Percentiles rank a stretch among this genome's conserved stretches.
Conservation (phyloP, 1,284 basidiomycete genomes). For the Neotropicomus parvogracilis region DNA sequence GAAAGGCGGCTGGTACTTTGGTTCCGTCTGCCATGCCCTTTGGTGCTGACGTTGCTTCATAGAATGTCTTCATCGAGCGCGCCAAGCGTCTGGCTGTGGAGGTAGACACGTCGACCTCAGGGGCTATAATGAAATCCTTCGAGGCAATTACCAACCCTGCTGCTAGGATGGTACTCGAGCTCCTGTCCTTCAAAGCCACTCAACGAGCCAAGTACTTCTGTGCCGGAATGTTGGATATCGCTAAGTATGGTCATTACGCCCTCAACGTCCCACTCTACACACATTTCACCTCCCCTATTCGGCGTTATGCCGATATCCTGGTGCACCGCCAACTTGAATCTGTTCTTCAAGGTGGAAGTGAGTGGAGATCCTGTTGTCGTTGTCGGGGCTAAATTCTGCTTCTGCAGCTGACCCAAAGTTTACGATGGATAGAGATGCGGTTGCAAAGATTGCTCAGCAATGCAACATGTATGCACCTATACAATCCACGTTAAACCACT, state of each 20-base stretch:
- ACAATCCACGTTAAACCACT: not conserved
- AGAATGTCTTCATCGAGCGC: slow-evolving; percentile 76
- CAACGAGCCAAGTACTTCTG: slow-evolving; percentile 97
- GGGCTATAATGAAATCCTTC: slow-evolving; percentile 83
- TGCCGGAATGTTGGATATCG: slow-evolving; percentile 97
- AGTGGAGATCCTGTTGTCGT: slow-evolving; percentile 23
- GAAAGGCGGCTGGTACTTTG: slow-evolving; percentile 78
- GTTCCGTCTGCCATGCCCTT: not conserved
- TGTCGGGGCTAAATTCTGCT: slow-evolving; percentile 7
- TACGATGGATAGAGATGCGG: slow-evolving; percentile 93
- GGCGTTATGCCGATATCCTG: slow-evolving; percentile 91
- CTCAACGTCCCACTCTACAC: slow-evolving; percentile 92
- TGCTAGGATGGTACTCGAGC: slow-evolving; percentile 71
- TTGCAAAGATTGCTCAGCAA: slow-evolving; percentile 95
- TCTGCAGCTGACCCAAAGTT: slow-evolving; percentile 76
- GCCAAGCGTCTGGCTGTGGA: slow-evolving; percentile 81
- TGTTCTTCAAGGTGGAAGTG: slow-evolving; percentile 71
- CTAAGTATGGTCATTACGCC: slow-evolving; percentile 94
- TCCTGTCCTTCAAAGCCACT: slow-evolving; percentile 87
- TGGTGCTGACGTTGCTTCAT: slow-evolving; percentile 12
- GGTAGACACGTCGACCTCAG: slow-evolving; percentile 79
- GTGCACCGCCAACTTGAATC: slow-evolving; percentile 97
- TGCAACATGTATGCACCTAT: slow-evolving; percentile 78
- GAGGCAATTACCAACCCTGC: slow-evolving; percentile 68
- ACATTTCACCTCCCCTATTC: slow-evolving; percentile 93